These are phyloP conservation scores for Debaryomyces psychrophilus DNA, from an alignment of 1,139 yeast genomes.

Conservation along the genomic window DNA sequence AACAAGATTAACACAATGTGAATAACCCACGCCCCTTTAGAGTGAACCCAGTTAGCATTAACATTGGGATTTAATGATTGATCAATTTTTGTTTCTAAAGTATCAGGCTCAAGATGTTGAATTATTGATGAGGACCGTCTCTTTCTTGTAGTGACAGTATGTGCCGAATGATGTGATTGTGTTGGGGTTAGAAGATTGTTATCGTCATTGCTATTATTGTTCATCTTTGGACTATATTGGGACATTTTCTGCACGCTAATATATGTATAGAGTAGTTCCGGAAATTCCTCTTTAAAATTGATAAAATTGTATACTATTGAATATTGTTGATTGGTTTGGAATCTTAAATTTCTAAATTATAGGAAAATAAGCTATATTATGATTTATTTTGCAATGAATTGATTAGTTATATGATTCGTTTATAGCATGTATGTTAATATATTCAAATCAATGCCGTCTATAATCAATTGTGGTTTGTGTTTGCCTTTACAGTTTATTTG, in stretches of 20 bases:
- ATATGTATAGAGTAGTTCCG: neutral
- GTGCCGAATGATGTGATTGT: slow-evolving; percentile 30
- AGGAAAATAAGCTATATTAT: neutral
- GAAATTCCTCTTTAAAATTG: neutral
- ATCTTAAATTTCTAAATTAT: neutral
- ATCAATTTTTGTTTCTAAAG: slow-evolving; percentile 88
- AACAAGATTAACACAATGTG: slow-evolving; percentile 81
- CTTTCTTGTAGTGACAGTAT: slow-evolving; percentile 37
- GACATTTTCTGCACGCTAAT: slow-evolving; percentile 6
- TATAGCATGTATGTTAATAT: slow-evolving; percentile 1
- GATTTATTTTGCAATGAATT: neutral
- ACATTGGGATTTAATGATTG: slow-evolving; percentile 86
- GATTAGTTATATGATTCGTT: neutral
- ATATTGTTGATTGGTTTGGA: neutral
- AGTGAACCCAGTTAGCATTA: slow-evolving; percentile 95
- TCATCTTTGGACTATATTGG: slow-evolving; percentile 10
- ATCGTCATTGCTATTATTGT: slow-evolving; percentile 17
- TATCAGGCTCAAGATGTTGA: slow-evolving; percentile 90
- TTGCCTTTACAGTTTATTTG: slow-evolving; percentile 7
- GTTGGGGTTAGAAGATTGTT: slow-evolving; percentile 27
- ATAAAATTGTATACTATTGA: neutral
- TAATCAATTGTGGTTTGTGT: slow-evolving; percentile 6
- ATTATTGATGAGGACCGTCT: slow-evolving; percentile 59
- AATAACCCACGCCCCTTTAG: slow-evolving; percentile 93
- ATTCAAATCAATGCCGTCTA: neutral